Base-by-base conservation (phyloP, 192 early-diverging fungal genomes). In the Coemansia sp. region DNA sequence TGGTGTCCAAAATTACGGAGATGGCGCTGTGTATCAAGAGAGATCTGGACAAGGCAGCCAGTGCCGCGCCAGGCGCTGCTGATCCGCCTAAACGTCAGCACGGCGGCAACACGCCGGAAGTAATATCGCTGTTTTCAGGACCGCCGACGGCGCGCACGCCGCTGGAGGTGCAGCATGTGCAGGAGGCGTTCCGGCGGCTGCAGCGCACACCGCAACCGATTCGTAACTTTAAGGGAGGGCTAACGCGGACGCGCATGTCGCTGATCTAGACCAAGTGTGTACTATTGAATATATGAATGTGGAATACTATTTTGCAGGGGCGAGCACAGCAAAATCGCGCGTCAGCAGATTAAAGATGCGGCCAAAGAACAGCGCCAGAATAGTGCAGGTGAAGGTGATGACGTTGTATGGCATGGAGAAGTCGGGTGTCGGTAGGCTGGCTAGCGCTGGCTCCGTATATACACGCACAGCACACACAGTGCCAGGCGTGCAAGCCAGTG, bases 351-450 rank as follows among this genome's bases (percentile, higher is more conserved):
- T 96, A 69, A 97, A 97, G 32, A 94, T 84, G n/a, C 88, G 86
- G 14, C 96, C 96, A 91, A 96, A 98, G 75, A 93, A 96, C 45
- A 97, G 74, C 6, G 94, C 94, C 60, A 98, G 86, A 5, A 97
- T 86, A 0, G 97, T 99, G 65, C 94, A 97, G 9, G 95, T 94
- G 76, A 98, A 84, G 1, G 97, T 96, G 57, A 99, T 95, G 52
- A 98, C 95, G 79, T 99, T 99, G 82, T 99, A 99, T 0, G 95
- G 95, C 97, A 99, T 99, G 53, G 89, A 92, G 58, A 99, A 99
- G 64, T 99, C 97, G 3, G 97, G 95, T 5, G 95, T 97, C 1
- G 97, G 95, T 52, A 97, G 83, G 58, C 87, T 89, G 48, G 96
- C 85, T 27, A 98, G 81, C n/a, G 97, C 63, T 10, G 87, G 86